Evolutionary conservation across 352 stramenopile species (phyloP).

Genomic region (Phytophthora pluvialis): DNA sequence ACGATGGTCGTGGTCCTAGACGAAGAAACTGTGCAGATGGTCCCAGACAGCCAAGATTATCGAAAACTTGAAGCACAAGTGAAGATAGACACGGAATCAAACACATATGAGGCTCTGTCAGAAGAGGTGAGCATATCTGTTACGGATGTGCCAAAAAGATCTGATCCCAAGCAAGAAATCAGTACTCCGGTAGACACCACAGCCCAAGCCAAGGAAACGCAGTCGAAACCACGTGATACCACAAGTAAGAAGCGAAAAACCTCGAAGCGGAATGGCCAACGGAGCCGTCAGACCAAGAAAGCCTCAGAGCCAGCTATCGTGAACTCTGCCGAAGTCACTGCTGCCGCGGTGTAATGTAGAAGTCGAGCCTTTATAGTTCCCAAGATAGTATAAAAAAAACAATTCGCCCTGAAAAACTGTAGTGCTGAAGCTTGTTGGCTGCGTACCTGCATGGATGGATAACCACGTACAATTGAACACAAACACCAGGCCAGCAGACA

Average conservation of each 20-base stretch:
- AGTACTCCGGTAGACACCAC: background rate
- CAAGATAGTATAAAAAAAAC: constrained; percentile 35
- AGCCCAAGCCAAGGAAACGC: background rate
- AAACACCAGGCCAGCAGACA: background rate
- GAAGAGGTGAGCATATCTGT: background rate
- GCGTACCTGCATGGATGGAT: background rate
- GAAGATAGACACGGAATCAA: constrained; percentile 3
- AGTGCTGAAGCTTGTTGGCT: constrained; percentile 9
- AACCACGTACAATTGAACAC: background rate
- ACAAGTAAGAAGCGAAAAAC: constrained; percentile 17
- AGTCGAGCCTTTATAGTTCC: constrained; percentile 27
- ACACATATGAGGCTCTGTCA: constrained; percentile 6
- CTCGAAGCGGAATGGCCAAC: constrained; percentile 19
- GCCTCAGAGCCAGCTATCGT: constrained; percentile 3
- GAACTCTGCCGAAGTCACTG: constrained; percentile 5
- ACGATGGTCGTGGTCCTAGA: constrained; percentile 1
- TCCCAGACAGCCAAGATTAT: constrained; percentile 2
- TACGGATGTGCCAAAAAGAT: background rate
- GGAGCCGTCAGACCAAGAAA: constrained; percentile 13
- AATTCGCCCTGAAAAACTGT: constrained; percentile 23
- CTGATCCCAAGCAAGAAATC: constrained; percentile 7
- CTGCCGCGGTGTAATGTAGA: constrained; percentile 27
- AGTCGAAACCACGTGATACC: constrained; percentile 5
- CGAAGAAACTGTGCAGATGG: constrained; percentile 3
- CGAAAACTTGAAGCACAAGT: background rate